Percentiles rank a stretch among this genome's conserved stretches.
These are phyloP conservation scores for Leersia perrieri DNA, from an alignment of 176 grass and related monocot species.

Conservation along the genomic window DNA sequence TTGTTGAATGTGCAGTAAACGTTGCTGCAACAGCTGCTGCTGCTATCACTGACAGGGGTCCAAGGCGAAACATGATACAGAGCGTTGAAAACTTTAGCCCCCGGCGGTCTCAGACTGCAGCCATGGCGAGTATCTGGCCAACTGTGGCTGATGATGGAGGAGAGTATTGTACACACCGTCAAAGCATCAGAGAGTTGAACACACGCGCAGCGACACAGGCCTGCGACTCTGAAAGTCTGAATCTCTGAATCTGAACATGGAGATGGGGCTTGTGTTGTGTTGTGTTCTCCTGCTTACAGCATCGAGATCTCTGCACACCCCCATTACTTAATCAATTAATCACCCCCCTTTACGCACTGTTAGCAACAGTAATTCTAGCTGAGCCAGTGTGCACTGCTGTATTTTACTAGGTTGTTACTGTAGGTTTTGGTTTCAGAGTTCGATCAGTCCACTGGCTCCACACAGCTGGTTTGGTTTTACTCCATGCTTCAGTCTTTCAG, in stretches of 20 bases:
- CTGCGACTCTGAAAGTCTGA: background rate
- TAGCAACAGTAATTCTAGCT: background rate
- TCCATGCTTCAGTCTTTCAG: background rate
- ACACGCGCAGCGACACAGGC: background rate
- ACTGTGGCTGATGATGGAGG: background rate
- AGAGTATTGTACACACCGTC: background rate
- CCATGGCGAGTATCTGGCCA: background rate
- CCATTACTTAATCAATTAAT: background rate
- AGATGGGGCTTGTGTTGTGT: background rate
- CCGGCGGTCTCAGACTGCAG: no score
- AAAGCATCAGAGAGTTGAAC: background rate
- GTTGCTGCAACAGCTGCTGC: background rate
- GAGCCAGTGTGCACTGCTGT: background rate
- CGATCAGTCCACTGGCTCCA: background rate
- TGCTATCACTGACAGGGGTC: conserved; percentile 1
- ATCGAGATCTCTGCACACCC: background rate
- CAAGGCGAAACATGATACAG: conserved; percentile 23
- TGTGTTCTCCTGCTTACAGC: background rate
- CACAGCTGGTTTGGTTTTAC: background rate
- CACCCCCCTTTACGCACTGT: background rate
- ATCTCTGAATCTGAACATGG: conserved; percentile 27
- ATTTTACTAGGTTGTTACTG: background rate
- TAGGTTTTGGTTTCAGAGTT: background rate
- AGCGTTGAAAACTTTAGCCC: conserved; percentile 55
- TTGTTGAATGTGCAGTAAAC: background rate